These are phyloP conservation scores for Oenanthe sinensis DNA, from an alignment of 129 eudicot genomes.

Conservation along the genomic window DNA sequence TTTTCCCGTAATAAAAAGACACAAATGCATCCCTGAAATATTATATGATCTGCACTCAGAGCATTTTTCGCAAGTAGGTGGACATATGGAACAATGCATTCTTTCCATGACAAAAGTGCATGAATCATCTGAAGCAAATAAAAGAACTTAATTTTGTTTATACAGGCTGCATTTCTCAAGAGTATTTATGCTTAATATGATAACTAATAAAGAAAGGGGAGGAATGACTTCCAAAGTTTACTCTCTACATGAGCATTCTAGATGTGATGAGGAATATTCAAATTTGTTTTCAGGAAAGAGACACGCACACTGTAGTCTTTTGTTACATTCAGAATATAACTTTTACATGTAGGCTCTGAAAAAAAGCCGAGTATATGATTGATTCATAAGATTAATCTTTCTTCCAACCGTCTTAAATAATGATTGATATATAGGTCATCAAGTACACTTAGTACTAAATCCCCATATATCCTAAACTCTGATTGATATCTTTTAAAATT, in stretches of 20 bases:
- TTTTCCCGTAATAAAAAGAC: background rate
- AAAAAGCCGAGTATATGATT: background rate
- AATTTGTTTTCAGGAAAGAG: too few species aligned
- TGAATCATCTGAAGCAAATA: background rate
- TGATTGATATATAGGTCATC: too few species aligned
- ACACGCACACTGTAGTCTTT: background rate
- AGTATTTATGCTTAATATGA: background rate
- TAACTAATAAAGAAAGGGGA: background rate
- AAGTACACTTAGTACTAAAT: background rate
- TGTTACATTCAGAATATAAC: background rate
- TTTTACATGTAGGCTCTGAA: background rate
- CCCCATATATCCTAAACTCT: background rate
- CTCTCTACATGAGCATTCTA: background rate
- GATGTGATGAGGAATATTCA: background rate
- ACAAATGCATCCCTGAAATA: background rate
- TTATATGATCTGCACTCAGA: background rate
- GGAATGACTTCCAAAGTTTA: background rate
- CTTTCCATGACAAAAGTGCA: background rate
- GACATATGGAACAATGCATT: background rate
- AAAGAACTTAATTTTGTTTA: background rate
- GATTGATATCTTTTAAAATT: background rate
- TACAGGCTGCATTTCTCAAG: background rate
- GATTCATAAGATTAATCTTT: background rate
- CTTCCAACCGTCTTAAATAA: background rate
- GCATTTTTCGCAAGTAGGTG: background rate